Conservation (phyloP, 768 basidiomycete genomes). For the Tulasnella sp. region DNA sequence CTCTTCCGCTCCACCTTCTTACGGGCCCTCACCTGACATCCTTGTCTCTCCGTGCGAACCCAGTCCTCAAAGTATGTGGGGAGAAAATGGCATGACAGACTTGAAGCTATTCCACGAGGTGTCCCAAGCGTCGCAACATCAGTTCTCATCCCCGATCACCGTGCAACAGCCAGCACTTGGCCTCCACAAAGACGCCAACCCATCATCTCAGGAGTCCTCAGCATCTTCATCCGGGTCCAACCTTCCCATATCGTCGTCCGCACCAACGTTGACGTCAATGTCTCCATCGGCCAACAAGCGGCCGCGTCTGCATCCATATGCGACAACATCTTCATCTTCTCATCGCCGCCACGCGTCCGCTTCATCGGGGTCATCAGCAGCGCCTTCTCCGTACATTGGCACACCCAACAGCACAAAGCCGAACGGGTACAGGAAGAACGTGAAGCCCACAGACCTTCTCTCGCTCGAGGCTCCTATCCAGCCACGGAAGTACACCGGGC, state of each 20-base stretch:
- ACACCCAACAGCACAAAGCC: background rate
- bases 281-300: background rate
- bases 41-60: background rate
- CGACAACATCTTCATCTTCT: background rate
- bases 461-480: conserved; percentile 76
- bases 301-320: background rate
- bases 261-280: background rate
- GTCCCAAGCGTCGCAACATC: too few relatives aligned
- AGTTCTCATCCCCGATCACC: background rate
- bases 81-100: background rate
- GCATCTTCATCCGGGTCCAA: background rate
- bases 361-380: background rate
- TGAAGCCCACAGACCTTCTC: conserved; percentile 54
- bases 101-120: background rate
- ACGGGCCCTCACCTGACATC: background rate
- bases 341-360: background rate
- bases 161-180: background rate
- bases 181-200: background rate
- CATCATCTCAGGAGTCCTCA: background rate
- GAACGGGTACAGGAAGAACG: conserved; percentile 63
- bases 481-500: conserved; percentile 53
- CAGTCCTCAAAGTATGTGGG: background rate
- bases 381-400: conserved; percentile 5
- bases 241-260: background rate
- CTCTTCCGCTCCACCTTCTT: background rate